Conservation (phyloP, 306 rosid genomes). For the Lathyrus aphaca region DNA sequence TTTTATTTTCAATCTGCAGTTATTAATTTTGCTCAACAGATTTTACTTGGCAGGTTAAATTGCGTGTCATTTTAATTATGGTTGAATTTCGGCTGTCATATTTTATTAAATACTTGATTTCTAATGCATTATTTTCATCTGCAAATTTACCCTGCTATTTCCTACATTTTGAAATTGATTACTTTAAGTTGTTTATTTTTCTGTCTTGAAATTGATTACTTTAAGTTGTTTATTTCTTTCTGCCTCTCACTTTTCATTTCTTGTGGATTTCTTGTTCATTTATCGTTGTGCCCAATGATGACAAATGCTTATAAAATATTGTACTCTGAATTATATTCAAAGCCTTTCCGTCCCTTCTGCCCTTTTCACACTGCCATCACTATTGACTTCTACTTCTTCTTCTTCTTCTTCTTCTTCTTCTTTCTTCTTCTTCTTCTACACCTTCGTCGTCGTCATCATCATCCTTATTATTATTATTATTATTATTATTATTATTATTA, state of each 20-base stretch:
- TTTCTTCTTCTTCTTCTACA: too few species aligned
- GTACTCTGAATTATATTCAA: conserved; percentile 22
- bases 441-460: too few species aligned
- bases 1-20: too few species aligned
- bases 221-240: not conserved
- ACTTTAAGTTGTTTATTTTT: not conserved
- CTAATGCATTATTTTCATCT: too few species aligned
- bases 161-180: too few species aligned
- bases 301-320: not conserved
- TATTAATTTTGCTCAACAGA: too few species aligned
- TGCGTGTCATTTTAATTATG: not conserved
- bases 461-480: too few species aligned
- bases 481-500: not conserved
- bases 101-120: too few species aligned
- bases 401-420: not conserved
- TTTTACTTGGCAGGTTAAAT: not conserved
- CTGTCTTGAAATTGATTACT: not conserved
- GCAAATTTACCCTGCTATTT: too few species aligned
- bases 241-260: not conserved
- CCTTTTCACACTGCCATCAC: conserved; percentile 36
- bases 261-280: not conserved
- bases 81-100: too few species aligned
- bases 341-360: conserved; percentile 36
- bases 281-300: conserved; percentile 41
- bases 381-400: not conserved